Evolutionary conservation across 2,329 filamentous ascomycete species (phyloP).

Genomic region (Fusarium sp.): DNA sequence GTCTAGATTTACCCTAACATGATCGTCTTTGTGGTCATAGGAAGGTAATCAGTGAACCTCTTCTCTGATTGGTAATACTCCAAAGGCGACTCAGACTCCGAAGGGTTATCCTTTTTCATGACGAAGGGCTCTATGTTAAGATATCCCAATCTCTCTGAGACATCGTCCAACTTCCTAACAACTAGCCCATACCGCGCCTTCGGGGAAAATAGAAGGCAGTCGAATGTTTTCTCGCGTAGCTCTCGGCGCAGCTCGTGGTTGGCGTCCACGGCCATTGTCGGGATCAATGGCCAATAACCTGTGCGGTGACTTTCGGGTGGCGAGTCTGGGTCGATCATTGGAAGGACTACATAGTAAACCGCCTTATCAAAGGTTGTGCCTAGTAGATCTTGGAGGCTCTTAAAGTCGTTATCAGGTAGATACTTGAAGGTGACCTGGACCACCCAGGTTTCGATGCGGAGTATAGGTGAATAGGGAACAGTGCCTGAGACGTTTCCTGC

Average conservation of each 20-base stretch:
- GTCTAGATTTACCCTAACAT: neutral
- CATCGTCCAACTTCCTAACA: neutral
- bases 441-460: neutral
- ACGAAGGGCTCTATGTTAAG: neutral
- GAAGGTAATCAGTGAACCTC: neutral
- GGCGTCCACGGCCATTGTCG: neutral
- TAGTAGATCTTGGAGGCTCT: neutral
- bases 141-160: neutral
- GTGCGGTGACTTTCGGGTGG: neutral
- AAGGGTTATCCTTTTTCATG: neutral
- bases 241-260: neutral
- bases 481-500: neutral
- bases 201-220: neutral
- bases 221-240: neutral
- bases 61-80: neutral
- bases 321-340: neutral
- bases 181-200: neutral
- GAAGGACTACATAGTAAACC: neutral
- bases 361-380: neutral
- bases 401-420: neutral
- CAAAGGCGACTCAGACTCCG: neutral
- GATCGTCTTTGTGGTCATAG: neutral
- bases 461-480: neutral
- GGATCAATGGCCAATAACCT: neutral
- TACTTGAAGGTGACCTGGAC: neutral